These are phyloP conservation scores for Fusarium sororula DNA, from an alignment of 2,329 filamentous ascomycete genomes.

Conservation along the genomic window DNA sequence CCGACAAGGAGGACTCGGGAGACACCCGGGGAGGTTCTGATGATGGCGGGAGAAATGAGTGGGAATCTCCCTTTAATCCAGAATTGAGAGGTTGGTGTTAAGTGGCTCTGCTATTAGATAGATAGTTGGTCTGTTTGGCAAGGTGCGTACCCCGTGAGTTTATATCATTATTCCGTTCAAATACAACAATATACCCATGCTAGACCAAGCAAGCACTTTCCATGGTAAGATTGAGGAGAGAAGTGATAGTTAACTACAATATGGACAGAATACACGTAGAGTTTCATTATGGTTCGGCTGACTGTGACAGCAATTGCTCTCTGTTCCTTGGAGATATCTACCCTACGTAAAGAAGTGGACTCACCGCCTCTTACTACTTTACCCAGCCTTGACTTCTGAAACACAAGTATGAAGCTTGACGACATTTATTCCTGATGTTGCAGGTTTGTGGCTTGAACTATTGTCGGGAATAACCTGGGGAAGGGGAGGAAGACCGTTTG, in stretches of 20 bases:
- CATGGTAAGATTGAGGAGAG: neutral
- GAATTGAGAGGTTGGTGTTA: neutral
- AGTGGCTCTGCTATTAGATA: neutral
- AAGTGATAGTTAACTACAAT: neutral
- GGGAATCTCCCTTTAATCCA: neutral
- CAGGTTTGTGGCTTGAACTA: neutral
- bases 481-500: neutral
- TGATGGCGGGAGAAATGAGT: too few species aligned
- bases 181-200: neutral
- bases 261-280: neutral
- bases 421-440: neutral
- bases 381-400: slow-evolving; percentile 1
- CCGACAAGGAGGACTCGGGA: neutral
- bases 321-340: neutral
- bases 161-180: neutral
- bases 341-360: slow-evolving; percentile 4
- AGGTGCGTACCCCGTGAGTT: neutral
- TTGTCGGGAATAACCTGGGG: neutral
- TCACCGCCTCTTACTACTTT: slow-evolving; percentile 18
- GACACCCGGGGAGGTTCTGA: neutral
- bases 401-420: slow-evolving; percentile 17
- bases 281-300: neutral
- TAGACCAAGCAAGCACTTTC: neutral
- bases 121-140: neutral
- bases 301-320: neutral